Percentiles rank a stretch among this genome's conserved stretches.
phyloP scores from a whole-genome alignment of 1,284 basidiomycete genomes.

The Malassezia caprae region DNA sequence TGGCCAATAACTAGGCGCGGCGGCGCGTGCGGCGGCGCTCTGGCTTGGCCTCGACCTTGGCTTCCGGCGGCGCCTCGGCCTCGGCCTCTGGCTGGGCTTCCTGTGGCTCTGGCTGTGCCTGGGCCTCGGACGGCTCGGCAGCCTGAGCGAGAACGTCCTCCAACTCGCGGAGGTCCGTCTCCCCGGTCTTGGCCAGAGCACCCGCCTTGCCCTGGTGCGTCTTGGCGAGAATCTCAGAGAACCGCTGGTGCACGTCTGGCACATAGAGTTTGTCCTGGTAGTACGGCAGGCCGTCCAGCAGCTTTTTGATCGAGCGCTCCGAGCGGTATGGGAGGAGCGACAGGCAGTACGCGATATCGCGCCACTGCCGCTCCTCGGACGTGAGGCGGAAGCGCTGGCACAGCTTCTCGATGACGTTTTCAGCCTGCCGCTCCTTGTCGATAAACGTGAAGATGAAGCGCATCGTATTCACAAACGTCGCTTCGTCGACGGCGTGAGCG shows the following conservation, averaged over 20 bases:
- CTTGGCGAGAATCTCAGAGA: conserved; percentile 76
- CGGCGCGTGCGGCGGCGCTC: conserved; percentile 8
- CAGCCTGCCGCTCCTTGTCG: conserved; percentile 60
- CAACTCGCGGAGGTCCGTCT: conserved; percentile 37
- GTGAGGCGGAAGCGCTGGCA: conserved; percentile 63
- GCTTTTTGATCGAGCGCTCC: conserved; percentile 86
- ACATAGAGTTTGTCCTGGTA: conserved; percentile 92
- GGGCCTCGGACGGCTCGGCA: conserved; percentile 52
- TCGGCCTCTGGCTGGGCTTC: conserved; percentile 59
- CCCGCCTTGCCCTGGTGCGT: conserved; percentile 23
- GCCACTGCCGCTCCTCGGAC: conserved; percentile 85
- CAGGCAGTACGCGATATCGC: conserved; percentile 90
- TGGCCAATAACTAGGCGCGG: neutral
- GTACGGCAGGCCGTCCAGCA: conserved; percentile 64
- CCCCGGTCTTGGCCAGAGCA: conserved; percentile 6
- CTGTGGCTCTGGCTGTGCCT: conserved; percentile 53
- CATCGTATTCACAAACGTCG: conserved; percentile 83
- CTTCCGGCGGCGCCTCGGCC: conserved; percentile 61
- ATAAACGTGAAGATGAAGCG: conserved; percentile 92
- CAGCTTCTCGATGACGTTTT: conserved; percentile 48
- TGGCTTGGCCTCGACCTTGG: conserved; percentile 24
- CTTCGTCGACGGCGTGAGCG: conserved; percentile 84
- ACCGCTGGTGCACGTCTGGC: conserved; percentile 67
- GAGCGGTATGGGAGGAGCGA: conserved; percentile 92
- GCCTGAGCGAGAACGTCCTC: conserved; percentile 70